Evolutionary conservation across 306 rosid species (phyloP).

Genomic region (Medicago arabica): DNA sequence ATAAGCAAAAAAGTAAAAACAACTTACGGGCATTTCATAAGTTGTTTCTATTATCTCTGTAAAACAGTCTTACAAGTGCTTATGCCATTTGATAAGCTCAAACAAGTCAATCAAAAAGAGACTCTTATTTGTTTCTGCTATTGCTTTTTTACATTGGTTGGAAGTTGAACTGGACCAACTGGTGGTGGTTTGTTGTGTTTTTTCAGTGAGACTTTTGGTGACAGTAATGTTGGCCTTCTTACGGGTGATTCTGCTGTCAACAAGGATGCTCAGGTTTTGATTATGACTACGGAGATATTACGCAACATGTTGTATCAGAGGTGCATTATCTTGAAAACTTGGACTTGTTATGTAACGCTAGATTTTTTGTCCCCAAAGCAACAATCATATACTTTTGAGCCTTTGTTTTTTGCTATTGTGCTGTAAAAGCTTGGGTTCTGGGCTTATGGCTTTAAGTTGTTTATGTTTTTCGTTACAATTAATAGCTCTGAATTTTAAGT

Average conservation of each 20-base stretch:
- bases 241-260: constrained; percentile 91
- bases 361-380: constrained; percentile 15
- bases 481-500: neutral
- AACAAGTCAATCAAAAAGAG: no score
- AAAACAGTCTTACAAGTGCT: no score
- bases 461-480: neutral
- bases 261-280: constrained; percentile 88
- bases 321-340: constrained; percentile 46
- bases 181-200: constrained; percentile 41
- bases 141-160: neutral
- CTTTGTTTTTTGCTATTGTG: neutral
- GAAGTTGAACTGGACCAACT: constrained; percentile 18
- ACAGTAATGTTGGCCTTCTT: constrained; percentile 86
- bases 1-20: no score
- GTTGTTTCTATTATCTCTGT: no score
- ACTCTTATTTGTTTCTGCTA: constrained; percentile 11
- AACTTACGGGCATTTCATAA: no score
- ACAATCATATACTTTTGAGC: neutral
- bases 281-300: constrained; percentile 97
- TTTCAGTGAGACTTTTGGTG: constrained; percentile 85
- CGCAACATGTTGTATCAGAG: constrained; percentile 98
- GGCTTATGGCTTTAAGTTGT: constrained; percentile 16
- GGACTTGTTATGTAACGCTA: neutral
- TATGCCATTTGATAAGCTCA: no score
- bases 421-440: constrained; percentile 1